Conservation (phyloP, 192 early-diverging fungal species). For the Entomortierella beljakovae region DNA sequence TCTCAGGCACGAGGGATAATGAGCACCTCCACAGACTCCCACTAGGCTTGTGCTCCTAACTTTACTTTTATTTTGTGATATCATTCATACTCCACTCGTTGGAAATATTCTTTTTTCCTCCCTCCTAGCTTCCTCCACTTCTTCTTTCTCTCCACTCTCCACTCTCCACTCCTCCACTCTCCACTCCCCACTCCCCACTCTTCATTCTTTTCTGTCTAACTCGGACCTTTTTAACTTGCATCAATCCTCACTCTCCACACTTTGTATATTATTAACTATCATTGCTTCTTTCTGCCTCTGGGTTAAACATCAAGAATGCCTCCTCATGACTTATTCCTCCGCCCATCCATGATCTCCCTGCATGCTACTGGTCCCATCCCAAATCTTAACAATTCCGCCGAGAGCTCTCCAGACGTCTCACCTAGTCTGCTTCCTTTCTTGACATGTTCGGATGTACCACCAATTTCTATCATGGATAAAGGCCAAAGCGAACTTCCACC, state of each 20-base stretch:
- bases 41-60: neutral
- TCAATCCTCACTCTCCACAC: slow-evolving; percentile 8
- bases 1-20: neutral
- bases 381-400: slow-evolving; percentile 46
- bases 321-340: slow-evolving; percentile 4
- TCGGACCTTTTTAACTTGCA: neutral
- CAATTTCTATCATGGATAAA: slow-evolving; percentile 48
- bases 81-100: neutral
- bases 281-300: neutral
- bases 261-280: neutral
- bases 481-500: slow-evolving; percentile 51
- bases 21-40: neutral
- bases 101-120: neutral
- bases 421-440: slow-evolving; percentile 9
- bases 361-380: slow-evolving; percentile 32
- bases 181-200: slow-evolving; percentile 9
- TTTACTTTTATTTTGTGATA: neutral
- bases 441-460: neutral
- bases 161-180: slow-evolving; percentile 5
- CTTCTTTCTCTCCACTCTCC: neutral
- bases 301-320: slow-evolving; percentile 8
- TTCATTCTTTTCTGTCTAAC: slow-evolving; percentile 3
- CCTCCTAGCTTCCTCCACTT: neutral
- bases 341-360: slow-evolving; percentile 34
- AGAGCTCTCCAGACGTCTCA: slow-evolving; percentile 36